Conservation (phyloP, 345 rosid genomes). For the Litchi chinensis region DNA sequence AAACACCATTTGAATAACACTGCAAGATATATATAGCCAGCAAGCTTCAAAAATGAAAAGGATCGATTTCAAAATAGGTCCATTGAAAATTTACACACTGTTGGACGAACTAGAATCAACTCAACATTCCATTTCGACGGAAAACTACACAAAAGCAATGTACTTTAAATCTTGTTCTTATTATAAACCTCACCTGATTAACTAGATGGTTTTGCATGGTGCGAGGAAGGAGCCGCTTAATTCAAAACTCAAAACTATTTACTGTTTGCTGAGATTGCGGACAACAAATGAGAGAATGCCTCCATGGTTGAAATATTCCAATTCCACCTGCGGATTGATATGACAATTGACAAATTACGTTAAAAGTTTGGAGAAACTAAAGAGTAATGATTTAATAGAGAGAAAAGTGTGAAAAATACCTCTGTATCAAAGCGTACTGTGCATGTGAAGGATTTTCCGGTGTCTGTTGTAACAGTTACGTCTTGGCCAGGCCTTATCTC, state of each 20-base stretch:
- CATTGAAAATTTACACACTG: too few relatives aligned
- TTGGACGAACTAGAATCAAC: too few relatives aligned
- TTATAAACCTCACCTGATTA: background rate
- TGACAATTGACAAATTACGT: background rate
- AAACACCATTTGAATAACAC: too few relatives aligned
- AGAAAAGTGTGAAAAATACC: constrained; percentile 34
- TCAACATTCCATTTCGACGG: too few relatives aligned
- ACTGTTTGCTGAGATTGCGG: constrained; percentile 52
- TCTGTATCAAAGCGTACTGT: constrained; percentile 75
- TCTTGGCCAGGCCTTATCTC: constrained; percentile 87
- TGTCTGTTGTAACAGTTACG: constrained; percentile 65
- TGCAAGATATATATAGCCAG: too few relatives aligned
- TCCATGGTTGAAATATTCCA: constrained; percentile 75
- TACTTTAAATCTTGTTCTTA: background rate
- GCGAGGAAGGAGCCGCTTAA: background rate
- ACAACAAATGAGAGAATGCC: constrained; percentile 76
- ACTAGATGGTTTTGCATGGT: background rate
- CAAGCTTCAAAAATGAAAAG: too few relatives aligned
- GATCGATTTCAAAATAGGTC: too few relatives aligned
- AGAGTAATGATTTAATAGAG: background rate
- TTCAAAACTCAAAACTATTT: background rate
- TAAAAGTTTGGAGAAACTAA: background rate
- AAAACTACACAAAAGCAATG: background rate
- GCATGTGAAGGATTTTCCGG: constrained; percentile 74
- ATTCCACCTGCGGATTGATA: constrained; percentile 56